These are phyloP conservation scores for Pleurotus citrinopileatus DNA, from an alignment of 768 basidiomycete genomes.

Conservation along the genomic window DNA sequence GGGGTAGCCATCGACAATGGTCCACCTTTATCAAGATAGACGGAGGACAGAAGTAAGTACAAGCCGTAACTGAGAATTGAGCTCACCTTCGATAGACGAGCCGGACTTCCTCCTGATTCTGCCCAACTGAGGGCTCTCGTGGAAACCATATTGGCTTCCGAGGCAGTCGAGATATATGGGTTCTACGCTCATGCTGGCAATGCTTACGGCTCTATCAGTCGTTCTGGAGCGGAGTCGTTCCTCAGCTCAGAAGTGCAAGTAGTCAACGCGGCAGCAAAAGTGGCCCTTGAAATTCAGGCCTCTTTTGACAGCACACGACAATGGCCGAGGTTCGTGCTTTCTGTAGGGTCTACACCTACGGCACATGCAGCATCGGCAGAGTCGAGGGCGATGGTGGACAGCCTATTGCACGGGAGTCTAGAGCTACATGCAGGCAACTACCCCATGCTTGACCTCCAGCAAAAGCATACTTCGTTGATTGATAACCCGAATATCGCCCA, in stretches of 20 bases:
- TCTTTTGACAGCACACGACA: conserved; percentile 9
- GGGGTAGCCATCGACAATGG: conserved; percentile 49
- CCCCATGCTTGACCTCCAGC: conserved; percentile 81
- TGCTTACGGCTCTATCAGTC: conserved; percentile 72
- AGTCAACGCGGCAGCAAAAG: conserved; percentile 62
- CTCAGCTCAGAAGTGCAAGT: conserved; percentile 68
- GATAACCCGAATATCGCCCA: conserved; percentile 56
- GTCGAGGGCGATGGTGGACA: conserved; percentile 39
- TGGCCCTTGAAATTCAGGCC: conserved; percentile 47
- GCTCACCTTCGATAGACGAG: conserved; percentile 50
- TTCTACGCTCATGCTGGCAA: conserved; percentile 83
- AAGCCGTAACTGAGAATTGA: not conserved
- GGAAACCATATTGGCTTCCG: conserved; percentile 46
- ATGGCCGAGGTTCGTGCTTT: conserved; percentile 58
- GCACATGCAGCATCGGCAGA: conserved; percentile 72
- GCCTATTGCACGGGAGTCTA: conserved; percentile 54
- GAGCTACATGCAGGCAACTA: conserved; percentile 87
- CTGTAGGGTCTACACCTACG: conserved; percentile 86
- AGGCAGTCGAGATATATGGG: conserved; percentile 64
- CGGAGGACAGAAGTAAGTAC: conserved; percentile 67
- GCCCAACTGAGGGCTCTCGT: conserved; percentile 56
- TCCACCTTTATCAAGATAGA: conserved; percentile 82
- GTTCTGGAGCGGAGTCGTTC: conserved; percentile 60
- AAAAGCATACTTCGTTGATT: conserved; percentile 71
- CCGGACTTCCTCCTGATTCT: conserved; percentile 59